Percentiles rank a stretch among this genome's conserved stretches.
These are phyloP conservation scores for Baeospora myosura DNA, from an alignment of 1,284 basidiomycete genomes.

Conservation along the genomic window DNA sequence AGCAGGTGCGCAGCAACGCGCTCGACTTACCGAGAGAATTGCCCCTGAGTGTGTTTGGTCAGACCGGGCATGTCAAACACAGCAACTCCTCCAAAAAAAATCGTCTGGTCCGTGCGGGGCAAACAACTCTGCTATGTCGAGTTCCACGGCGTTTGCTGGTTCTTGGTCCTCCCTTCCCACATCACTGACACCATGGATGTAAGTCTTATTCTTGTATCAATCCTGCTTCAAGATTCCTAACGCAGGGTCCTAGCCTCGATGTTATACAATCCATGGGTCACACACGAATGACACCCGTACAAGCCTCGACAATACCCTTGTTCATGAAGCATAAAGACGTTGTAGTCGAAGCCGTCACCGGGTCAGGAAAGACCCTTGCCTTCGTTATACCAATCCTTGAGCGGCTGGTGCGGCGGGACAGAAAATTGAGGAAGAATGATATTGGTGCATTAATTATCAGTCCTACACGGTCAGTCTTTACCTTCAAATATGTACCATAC, in stretches of 20 bases:
- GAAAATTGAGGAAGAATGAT: constrained; percentile 67
- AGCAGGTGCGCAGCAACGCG: too few relatives aligned
- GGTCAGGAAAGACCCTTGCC: constrained; percentile 95
- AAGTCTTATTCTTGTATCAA: constrained; percentile 26
- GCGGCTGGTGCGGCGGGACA: constrained; percentile 68
- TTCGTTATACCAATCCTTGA: constrained; percentile 94
- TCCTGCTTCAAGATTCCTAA: constrained; percentile 13
- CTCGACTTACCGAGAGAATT: too few relatives aligned
- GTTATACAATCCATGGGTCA: constrained; percentile 81
- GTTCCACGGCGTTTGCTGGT: constrained; percentile 68
- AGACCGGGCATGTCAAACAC: too few relatives aligned
- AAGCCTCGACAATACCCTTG: constrained; percentile 91
- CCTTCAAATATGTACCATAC: too few relatives aligned
- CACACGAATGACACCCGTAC: constrained; percentile 92
- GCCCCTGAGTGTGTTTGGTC: too few relatives aligned
- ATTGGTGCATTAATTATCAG: constrained; percentile 89
- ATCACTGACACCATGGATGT: constrained; percentile 85
- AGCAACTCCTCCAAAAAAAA: too few relatives aligned
- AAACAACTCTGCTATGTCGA: too few relatives aligned
- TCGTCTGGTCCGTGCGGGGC: too few relatives aligned
- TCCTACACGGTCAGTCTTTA: constrained; percentile 73
- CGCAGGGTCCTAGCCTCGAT: constrained; percentile 50
- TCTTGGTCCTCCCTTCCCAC: constrained; percentile 70
- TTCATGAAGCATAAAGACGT: constrained; percentile 98
- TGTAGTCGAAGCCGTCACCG: constrained; percentile 97